Base-by-base conservation (phyloP, 2,329 filamentous ascomycete species). In the Diaporthe citri region DNA sequence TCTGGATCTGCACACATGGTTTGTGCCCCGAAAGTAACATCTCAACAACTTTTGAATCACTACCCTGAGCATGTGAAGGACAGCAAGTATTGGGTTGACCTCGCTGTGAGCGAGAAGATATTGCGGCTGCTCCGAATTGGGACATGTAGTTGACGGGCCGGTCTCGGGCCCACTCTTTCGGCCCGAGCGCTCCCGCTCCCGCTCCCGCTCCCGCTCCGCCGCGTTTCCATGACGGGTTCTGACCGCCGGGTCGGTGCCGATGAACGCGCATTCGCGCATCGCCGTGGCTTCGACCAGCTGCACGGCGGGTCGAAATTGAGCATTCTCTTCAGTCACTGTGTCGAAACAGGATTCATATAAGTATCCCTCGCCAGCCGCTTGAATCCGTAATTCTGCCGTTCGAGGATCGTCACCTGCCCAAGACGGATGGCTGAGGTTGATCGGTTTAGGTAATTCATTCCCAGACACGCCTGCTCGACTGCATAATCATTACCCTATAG, bases 401-500 rank as follows among this genome's bases (percentile, higher is more conserved):
- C 5, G 22, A 41, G 15, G 46, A 69, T 69, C 64, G 51, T 69
- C 48, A 69, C 46, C 31, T 69, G 48, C 48, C 48, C 64, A 52
- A 52, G 46, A 69, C 64, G 46, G 64, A 69, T 55, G 46, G 64
- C 17, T 22, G 34, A 39, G 64, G 25, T 48, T 31, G 25, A 46
- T 64, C 34, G 60, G 3, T 41, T 69, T 55, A 69, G 39, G 48
- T 69, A 69, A 69, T 55, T 69, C 48, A 28, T 69, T 28, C 34
- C 34, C 31, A 17, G 46, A 28, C 64, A 41, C 46, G 34, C 64
- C 64, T 25, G 46, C 64, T 28, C 46, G 64, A 69, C 46, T 69
- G 64, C 64, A 69, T 55, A 69, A 55, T 55, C 64, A 69, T 69
- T 55, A 55, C 64, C 64, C 64, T 69, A 69, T 55, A 52, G 64